Conservation (phyloP, 2,329 filamentous ascomycete genomes). For the Achaetomium macrosporum region DNA sequence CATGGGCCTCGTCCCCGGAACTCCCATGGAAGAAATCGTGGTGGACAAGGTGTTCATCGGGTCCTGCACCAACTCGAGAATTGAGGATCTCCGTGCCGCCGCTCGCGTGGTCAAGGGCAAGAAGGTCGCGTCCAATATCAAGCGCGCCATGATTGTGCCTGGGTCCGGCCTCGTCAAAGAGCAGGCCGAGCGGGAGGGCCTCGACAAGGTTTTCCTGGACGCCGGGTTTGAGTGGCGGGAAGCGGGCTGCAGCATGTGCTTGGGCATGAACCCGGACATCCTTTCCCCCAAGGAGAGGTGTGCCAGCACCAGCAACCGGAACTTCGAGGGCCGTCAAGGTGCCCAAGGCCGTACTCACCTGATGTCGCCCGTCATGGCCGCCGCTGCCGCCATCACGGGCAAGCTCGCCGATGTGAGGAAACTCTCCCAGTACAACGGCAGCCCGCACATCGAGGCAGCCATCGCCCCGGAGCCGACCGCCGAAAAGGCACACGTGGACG, state of each 20-base stretch:
- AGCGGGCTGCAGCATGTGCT: slow-evolving; percentile 97
- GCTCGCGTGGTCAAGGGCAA: slow-evolving; percentile 80
- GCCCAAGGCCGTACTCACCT: slow-evolving; percentile 86
- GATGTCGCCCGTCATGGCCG: slow-evolving; percentile 96
- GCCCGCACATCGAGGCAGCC: slow-evolving; percentile 55
- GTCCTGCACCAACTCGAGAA: slow-evolving; percentile 94
- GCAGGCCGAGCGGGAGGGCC: slow-evolving; percentile 83
- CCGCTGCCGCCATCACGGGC: slow-evolving; percentile 80
- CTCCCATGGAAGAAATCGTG: slow-evolving; percentile 82
- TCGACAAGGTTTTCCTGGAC: slow-evolving; percentile 86
- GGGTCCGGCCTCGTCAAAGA: slow-evolving; percentile 92
- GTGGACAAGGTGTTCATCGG: slow-evolving; percentile 98
- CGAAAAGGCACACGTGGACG: slow-evolving; percentile 46
- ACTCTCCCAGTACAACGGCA: slow-evolving; percentile 56
- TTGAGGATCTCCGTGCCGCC: slow-evolving; percentile 88
- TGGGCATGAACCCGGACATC: slow-evolving; percentile 99
- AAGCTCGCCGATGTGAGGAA: slow-evolving; percentile 90
- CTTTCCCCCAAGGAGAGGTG: slow-evolving; percentile 87
- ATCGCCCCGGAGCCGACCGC: slow-evolving; percentile 26
- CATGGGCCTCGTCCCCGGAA: slow-evolving; percentile 87
- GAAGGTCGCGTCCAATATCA: slow-evolving; percentile 82
- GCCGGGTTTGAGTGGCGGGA: slow-evolving; percentile 98
- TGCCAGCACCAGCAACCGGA: slow-evolving; percentile 92
- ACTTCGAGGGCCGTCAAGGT: slow-evolving; percentile 95
- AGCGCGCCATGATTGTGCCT: slow-evolving; percentile 92